Percentiles rank a stretch among this genome's conserved stretches.
Evolutionary conservation across 176 grass and related monocot genomes (phyloP).

Genomic region (Alloteropsis semialata): DNA sequence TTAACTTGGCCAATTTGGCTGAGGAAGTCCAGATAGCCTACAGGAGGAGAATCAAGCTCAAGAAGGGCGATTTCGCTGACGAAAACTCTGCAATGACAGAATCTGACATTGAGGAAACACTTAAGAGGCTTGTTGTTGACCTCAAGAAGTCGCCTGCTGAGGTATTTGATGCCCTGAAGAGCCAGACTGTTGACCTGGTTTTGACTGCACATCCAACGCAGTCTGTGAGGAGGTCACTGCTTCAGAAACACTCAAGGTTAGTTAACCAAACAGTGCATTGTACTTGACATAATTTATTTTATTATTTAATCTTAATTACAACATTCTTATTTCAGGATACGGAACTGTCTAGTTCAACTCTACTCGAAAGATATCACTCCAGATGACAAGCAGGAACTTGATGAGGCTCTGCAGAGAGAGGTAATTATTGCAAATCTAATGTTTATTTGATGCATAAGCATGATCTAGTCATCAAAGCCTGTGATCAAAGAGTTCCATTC

Average conservation of each 20-base stretch:
- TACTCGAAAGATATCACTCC: constrained; percentile 76
- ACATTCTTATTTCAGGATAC: constrained; percentile 45
- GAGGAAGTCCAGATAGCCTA: constrained; percentile 79
- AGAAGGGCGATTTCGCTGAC: constrained; percentile 70
- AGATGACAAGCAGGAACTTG: constrained; percentile 84
- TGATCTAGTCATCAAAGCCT: not conserved
- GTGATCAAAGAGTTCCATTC: not conserved
- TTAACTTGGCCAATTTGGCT: constrained; percentile 79
- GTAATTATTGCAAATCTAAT: constrained; percentile 19
- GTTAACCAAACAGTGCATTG: not conserved
- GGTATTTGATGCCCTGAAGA: constrained; percentile 76
- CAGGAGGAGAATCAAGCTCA: constrained; percentile 73
- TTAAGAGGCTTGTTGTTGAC: constrained; percentile 62
- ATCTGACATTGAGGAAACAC: constrained; percentile 75
- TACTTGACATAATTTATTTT: not conserved
- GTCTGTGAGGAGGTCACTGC: constrained; percentile 69
- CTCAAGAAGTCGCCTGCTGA: constrained; percentile 67
- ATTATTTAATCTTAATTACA: not conserved
- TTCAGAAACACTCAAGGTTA: constrained; percentile 75
- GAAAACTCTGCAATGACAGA: constrained; percentile 72
- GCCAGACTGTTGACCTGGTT: constrained; percentile 74
- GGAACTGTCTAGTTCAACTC: constrained; percentile 67
- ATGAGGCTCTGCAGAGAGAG: constrained; percentile 86
- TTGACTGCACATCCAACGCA: constrained; percentile 78
- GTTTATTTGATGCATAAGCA: not conserved